A percentile compares a stretch with the other conserved stretches of the same genome.
Evolutionary conservation across 345 rosid genomes (phyloP).

Genomic region (Murraya koenigii): DNA sequence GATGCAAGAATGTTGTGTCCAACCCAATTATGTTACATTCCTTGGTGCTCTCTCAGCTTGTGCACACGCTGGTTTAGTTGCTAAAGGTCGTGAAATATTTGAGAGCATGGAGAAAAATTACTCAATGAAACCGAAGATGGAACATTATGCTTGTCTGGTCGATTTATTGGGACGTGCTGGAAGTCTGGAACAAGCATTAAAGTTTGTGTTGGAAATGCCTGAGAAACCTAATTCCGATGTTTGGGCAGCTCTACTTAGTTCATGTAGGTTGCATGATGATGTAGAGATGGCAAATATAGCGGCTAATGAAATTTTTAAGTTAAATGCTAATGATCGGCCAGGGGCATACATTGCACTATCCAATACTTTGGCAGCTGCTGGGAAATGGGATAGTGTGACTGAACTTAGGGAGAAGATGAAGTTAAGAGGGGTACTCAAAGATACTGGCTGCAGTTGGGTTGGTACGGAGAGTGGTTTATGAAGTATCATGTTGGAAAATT

Average conservation of each 20-base stretch:
- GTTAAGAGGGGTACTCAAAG: conserved; percentile 58
- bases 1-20: conserved; percentile 47
- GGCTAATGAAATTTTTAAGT: conserved; percentile 70
- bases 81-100: conserved; percentile 66
- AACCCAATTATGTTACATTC: conserved; percentile 79
- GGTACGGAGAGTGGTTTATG: conserved; percentile 33
- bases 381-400: conserved; percentile 71
- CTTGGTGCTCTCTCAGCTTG: conserved; percentile 88
- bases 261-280: conserved; percentile 65
- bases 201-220: conserved; percentile 57
- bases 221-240: conserved; percentile 77
- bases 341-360: conserved; percentile 88
- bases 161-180: conserved; percentile 90
- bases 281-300: conserved; percentile 65
- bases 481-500: conserved; percentile 10
- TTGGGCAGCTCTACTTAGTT: conserved; percentile 88
- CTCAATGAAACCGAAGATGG: conserved; percentile 69
- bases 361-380: conserved; percentile 78
- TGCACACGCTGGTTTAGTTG: conserved; percentile 76
- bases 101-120: conserved; percentile 75
- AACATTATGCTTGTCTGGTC: conserved; percentile 92
- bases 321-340: conserved; percentile 62
- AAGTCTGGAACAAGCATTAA: conserved; percentile 57
- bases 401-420: conserved; percentile 74
- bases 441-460: conserved; percentile 73